Conservation (phyloP, 495 filamentous ascomycete species). For the Immersiella caudata region DNA sequence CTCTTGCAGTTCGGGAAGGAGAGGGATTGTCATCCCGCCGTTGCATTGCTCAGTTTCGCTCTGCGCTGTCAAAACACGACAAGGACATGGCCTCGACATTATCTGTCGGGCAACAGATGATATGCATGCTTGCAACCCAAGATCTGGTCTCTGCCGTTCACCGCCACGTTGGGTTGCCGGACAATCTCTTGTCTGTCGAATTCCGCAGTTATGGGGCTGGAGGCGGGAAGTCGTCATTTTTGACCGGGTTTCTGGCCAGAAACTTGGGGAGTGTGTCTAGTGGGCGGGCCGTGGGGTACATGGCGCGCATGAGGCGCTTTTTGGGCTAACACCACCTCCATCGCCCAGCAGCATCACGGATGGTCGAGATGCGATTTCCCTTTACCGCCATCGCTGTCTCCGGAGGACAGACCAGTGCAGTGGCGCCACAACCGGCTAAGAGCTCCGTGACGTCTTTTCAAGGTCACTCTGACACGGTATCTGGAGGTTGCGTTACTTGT, state of each 20-base stretch:
- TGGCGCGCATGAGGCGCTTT: slow-evolving; percentile 29
- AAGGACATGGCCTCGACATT: slow-evolving; percentile 37
- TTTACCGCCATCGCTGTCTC: slow-evolving; percentile 15
- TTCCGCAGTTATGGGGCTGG: slow-evolving; percentile 25
- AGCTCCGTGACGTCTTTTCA: slow-evolving; percentile 18
- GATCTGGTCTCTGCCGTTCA: slow-evolving; percentile 39
- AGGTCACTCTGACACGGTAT: slow-evolving; percentile 21
- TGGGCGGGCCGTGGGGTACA: slow-evolving; percentile 28
- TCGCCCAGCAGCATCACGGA: slow-evolving; percentile 11
- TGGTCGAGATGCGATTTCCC: slow-evolving; percentile 8
- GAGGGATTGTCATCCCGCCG: slow-evolving; percentile 19
- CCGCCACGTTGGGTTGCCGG: slow-evolving; percentile 40
- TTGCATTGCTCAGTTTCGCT: slow-evolving; percentile 21
- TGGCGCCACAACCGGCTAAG: not conserved
- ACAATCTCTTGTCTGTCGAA: slow-evolving; percentile 32
- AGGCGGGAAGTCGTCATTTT: slow-evolving; percentile 34
- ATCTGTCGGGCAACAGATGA: slow-evolving; percentile 36
- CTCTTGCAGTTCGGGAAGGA: slow-evolving; percentile 9
- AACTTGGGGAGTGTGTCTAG: slow-evolving; percentile 30
- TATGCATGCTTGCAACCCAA: slow-evolving; percentile 44
- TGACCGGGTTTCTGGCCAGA: slow-evolving; percentile 28
- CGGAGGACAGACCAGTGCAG: slow-evolving; percentile 4
- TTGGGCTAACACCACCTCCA: slow-evolving; percentile 23
- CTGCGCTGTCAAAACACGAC: slow-evolving; percentile 28
- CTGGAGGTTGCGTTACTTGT: not conserved